These are phyloP conservation scores for Heliosperma pusillum DNA, from an alignment of 148 eudicot genomes.

Conservation along the genomic window DNA sequence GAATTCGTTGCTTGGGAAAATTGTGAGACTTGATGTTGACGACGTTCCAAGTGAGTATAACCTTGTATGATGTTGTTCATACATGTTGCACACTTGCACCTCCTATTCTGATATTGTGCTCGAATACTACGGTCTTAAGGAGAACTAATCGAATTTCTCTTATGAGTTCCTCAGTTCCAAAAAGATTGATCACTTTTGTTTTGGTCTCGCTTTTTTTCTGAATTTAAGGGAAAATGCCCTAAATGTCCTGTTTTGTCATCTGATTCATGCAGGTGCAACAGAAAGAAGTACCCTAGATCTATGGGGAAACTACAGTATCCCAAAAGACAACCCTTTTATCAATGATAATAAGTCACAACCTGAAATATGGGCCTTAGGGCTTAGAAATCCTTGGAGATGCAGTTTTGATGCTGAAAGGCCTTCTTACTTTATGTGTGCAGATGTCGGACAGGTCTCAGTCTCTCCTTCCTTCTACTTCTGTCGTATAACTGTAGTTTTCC, in stretches of 20 bases:
- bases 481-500: neutral
- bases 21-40: constrained; percentile 76
- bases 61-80: neutral
- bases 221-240: neutral
- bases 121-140: neutral
- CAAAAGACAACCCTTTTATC: constrained; percentile 66
- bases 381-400: constrained; percentile 93
- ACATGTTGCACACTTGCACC: neutral
- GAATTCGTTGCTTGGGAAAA: constrained; percentile 83
- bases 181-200: neutral
- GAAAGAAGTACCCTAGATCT: constrained; percentile 45
- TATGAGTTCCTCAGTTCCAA: neutral
- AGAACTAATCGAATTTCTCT: neutral
- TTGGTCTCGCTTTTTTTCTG: neutral
- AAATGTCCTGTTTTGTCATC: neutral
- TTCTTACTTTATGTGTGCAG: constrained; percentile 79
- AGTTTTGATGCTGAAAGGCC: constrained; percentile 83
- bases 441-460: constrained; percentile 64
- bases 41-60: constrained; percentile 55
- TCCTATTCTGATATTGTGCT: neutral
- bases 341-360: constrained; percentile 51
- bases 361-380: constrained; percentile 88
- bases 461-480: constrained; percentile 4
- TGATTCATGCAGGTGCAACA: constrained; percentile 40
- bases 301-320: constrained; percentile 90